phyloP scores from a whole-genome alignment of 495 filamentous ascomycete species.

The Aspergillus egyptiacus region DNA sequence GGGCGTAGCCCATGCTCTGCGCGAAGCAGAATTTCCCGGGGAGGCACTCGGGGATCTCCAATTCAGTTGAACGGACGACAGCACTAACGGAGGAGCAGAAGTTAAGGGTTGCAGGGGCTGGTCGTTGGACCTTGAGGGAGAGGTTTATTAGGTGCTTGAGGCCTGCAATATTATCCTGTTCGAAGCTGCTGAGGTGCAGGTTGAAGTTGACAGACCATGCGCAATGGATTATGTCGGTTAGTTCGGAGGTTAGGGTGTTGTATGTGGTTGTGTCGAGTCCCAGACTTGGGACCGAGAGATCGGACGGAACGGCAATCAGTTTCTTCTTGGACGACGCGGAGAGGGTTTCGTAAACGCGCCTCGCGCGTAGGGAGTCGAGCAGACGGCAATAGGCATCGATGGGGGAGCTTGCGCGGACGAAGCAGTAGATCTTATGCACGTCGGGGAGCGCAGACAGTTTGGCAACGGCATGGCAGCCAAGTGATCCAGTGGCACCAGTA shows the following conservation, averaged over 20 bases:
- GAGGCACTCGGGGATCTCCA: slow-evolving; percentile 42
- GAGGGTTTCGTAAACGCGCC: slow-evolving; percentile 22
- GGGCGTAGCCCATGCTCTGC: slow-evolving; percentile 52
- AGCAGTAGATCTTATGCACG: slow-evolving; percentile 46
- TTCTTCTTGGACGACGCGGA: slow-evolving; percentile 23
- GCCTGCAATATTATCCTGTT: slow-evolving; percentile 48
- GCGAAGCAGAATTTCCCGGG: slow-evolving; percentile 44
- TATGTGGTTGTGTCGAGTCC: slow-evolving; percentile 38
- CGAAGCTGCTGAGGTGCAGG: slow-evolving; percentile 53
- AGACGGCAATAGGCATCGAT: slow-evolving; percentile 45
- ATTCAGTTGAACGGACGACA: slow-evolving; percentile 26
- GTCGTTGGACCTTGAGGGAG: slow-evolving; percentile 32
- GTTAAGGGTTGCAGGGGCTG: slow-evolving; percentile 34
- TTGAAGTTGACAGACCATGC: slow-evolving; percentile 73
- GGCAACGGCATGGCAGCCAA: slow-evolving; percentile 21
- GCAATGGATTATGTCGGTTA: slow-evolving; percentile 53
- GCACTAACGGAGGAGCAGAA: slow-evolving; percentile 60
- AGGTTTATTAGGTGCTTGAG: slow-evolving; percentile 51
- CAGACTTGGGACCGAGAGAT: slow-evolving; percentile 35
- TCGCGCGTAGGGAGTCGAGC: slow-evolving; percentile 38
- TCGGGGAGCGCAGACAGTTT: slow-evolving; percentile 17
- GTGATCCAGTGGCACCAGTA: slow-evolving; percentile 24
- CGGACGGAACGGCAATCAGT: slow-evolving; percentile 35
- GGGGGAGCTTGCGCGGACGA: slow-evolving; percentile 46
- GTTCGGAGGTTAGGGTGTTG: slow-evolving; percentile 30